Conservation (phyloP, 1,139 yeast genomes). For the Candida neerlandica region DNA sequence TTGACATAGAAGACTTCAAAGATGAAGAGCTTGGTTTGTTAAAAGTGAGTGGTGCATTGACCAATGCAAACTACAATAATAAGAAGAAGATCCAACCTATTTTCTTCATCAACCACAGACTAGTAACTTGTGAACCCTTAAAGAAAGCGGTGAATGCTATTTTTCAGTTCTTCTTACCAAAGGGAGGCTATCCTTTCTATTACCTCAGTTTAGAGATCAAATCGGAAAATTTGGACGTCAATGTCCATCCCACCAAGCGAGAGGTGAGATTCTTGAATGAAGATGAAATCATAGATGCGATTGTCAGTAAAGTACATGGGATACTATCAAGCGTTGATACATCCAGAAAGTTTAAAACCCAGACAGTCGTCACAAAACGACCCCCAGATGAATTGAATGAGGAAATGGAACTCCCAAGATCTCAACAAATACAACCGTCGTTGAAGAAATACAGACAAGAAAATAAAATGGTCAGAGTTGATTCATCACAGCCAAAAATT, state of each 20-base stretch:
- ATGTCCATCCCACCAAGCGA: slow-evolving; percentile 93
- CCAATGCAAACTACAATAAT: slow-evolving; percentile 72
- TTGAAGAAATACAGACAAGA: slow-evolving; percentile 51
- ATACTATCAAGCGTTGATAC: slow-evolving; percentile 63
- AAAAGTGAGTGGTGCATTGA: slow-evolving; percentile 59
- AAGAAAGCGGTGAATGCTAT: slow-evolving; percentile 67
- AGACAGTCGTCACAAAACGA: slow-evolving; percentile 45
- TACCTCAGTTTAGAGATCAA: slow-evolving; percentile 68
- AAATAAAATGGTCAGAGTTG: slow-evolving; percentile 73
- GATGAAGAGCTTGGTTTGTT: slow-evolving; percentile 45
- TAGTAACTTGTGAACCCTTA: slow-evolving; percentile 82
- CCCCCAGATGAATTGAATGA: slow-evolving; percentile 18
- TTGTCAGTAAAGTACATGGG: slow-evolving; percentile 54
- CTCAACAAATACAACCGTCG: slow-evolving; percentile 9
- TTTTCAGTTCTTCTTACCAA: slow-evolving; percentile 71
- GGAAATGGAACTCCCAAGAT: slow-evolving; percentile 14
- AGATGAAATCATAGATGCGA: slow-evolving; percentile 74
- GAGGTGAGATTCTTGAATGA: slow-evolving; percentile 88
- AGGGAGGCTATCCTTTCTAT: slow-evolving; percentile 77
- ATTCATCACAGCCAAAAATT: slow-evolving; percentile 41
- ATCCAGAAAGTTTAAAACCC: slow-evolving; percentile 70
- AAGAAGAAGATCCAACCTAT: slow-evolving; percentile 70
- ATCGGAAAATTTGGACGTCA: slow-evolving; percentile 81
- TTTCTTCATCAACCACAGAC: slow-evolving; percentile 81
- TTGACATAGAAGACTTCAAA: slow-evolving; percentile 43